Percentiles rank a stretch among this genome's conserved stretches.
phyloP scores from a whole-genome alignment of 352 stramenopile genomes.

The Discostella stelligera region DNA sequence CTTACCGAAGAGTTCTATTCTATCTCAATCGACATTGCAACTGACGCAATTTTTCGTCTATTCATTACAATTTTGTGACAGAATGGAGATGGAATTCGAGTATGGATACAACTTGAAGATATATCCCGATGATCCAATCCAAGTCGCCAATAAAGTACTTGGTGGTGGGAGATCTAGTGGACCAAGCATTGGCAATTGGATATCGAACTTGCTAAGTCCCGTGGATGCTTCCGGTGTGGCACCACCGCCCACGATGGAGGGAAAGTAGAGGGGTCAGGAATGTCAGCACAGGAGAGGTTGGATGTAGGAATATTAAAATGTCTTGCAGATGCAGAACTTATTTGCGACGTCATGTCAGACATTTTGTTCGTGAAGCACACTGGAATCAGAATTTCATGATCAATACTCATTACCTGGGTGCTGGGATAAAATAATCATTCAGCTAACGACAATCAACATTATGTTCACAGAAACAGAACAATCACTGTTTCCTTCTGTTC shows the following conservation, averaged over 20 bases:
- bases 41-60: background rate
- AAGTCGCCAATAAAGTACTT: slow-evolving; percentile 61
- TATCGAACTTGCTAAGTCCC: slow-evolving; percentile 72
- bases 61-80: background rate
- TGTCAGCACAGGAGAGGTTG: too few relatives aligned
- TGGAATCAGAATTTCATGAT: too few relatives aligned
- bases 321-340: too few relatives aligned
- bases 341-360: too few relatives aligned
- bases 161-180: slow-evolving; percentile 29
- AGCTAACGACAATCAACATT: too few relatives aligned
- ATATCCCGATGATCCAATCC: slow-evolving; percentile 79
- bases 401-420: too few relatives aligned
- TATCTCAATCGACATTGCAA: background rate
- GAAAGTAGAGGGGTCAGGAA: background rate
- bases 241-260: background rate
- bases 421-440: too few relatives aligned
- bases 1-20: background rate
- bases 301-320: too few relatives aligned
- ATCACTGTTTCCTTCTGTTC: too few relatives aligned
- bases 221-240: slow-evolving; percentile 57
- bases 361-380: too few relatives aligned
- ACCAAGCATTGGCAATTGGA: slow-evolving; percentile 75
- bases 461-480: too few relatives aligned
- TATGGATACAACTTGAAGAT: slow-evolving; percentile 84
- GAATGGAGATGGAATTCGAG: slow-evolving; percentile 73